A percentile compares a stretch with the other conserved stretches of the same genome.
These are phyloP conservation scores for Avena sativa DNA, from an alignment of 176 grass and related monocot genomes.

Conservation along the genomic window DNA sequence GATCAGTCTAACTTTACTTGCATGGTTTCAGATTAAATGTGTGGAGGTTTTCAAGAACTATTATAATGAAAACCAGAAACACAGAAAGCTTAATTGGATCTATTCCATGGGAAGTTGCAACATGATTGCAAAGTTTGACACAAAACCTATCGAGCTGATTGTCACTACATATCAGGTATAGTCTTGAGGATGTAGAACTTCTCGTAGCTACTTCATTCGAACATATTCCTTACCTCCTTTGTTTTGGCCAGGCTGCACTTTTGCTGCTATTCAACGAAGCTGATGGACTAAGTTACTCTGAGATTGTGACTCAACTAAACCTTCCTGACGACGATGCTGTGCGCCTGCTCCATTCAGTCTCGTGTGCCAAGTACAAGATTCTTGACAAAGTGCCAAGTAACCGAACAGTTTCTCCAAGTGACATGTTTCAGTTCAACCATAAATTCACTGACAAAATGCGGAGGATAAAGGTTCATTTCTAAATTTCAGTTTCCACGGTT, in stretches of 20 bases:
- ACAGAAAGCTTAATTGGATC: constrained; percentile 61
- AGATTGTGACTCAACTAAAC: constrained; percentile 61
- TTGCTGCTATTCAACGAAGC: constrained; percentile 52
- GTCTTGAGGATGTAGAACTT: neutral
- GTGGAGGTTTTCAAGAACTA: constrained; percentile 61
- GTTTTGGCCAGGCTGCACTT: constrained; percentile 43
- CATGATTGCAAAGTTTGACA: constrained; percentile 52
- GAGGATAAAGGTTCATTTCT: constrained; percentile 67
- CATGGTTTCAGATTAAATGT: constrained; percentile 59
- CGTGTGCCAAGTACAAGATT: constrained; percentile 65
- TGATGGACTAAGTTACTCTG: constrained; percentile 49
- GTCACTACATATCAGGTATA: constrained; percentile 72
- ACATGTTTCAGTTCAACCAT: constrained; percentile 58
- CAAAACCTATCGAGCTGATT: constrained; percentile 49
- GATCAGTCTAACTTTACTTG: neutral
- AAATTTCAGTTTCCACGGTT: neutral
- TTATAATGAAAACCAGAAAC: constrained; percentile 47
- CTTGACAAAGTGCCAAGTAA: constrained; percentile 61
- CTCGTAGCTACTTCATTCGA: neutral
- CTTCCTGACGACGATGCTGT: constrained; percentile 56
- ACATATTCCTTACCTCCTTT: neutral
- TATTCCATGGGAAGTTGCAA: constrained; percentile 65
- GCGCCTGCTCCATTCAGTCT: constrained; percentile 61
- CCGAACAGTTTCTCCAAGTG: constrained; percentile 46
- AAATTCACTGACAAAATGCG: constrained; percentile 66